Percentiles rank a stretch among this genome's conserved stretches.
phyloP scores from a whole-genome alignment of 352 stramenopile species.

The Thraustochytrium striatum region DNA sequence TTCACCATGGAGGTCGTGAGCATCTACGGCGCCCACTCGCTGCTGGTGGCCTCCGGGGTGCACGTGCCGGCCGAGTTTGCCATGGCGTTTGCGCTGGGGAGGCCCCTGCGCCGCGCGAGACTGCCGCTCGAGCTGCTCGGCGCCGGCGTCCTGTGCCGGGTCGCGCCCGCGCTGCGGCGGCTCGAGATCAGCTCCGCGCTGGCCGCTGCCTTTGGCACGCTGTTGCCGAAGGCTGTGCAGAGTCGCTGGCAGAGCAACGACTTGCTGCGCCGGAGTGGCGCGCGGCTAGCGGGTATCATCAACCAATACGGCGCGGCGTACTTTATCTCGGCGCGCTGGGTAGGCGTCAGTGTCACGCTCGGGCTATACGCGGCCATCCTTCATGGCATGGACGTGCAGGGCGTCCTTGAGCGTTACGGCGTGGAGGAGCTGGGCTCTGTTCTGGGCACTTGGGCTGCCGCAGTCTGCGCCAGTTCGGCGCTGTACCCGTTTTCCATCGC shows the following conservation, averaged over 20 bases:
- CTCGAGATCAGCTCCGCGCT: slow-evolving; percentile 67
- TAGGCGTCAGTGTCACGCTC: slow-evolving; percentile 69
- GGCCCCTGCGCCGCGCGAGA: slow-evolving; percentile 70
- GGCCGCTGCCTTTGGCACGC: slow-evolving; percentile 55
- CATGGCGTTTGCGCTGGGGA: slow-evolving; percentile 71
- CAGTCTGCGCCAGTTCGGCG: background rate
- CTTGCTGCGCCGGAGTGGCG: slow-evolving; percentile 50
- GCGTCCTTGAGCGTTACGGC: slow-evolving; percentile 8
- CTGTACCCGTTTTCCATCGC: slow-evolving; percentile 30
- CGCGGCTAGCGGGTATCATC: slow-evolving; percentile 66
- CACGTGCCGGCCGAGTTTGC: slow-evolving; percentile 76
- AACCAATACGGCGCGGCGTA: slow-evolving; percentile 78
- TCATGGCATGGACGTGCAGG: slow-evolving; percentile 64
- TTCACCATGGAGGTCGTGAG: slow-evolving; percentile 72
- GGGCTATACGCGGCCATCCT: slow-evolving; percentile 69
- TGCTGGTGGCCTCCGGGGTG: slow-evolving; percentile 64
- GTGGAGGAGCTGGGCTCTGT: slow-evolving; percentile 24
- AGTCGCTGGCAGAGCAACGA: slow-evolving; percentile 2
- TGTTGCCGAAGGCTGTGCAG: slow-evolving; percentile 56
- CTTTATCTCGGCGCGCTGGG: slow-evolving; percentile 76
- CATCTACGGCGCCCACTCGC: slow-evolving; percentile 70
- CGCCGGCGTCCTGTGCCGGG: slow-evolving; percentile 64
- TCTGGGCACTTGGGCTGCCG: slow-evolving; percentile 30
- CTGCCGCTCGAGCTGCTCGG: slow-evolving; percentile 69
- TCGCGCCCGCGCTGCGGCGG: slow-evolving; percentile 67